Base-by-base conservation (phyloP, 2,329 filamentous ascomycete genomes). In the Arthroderma uncinatum region DNA sequence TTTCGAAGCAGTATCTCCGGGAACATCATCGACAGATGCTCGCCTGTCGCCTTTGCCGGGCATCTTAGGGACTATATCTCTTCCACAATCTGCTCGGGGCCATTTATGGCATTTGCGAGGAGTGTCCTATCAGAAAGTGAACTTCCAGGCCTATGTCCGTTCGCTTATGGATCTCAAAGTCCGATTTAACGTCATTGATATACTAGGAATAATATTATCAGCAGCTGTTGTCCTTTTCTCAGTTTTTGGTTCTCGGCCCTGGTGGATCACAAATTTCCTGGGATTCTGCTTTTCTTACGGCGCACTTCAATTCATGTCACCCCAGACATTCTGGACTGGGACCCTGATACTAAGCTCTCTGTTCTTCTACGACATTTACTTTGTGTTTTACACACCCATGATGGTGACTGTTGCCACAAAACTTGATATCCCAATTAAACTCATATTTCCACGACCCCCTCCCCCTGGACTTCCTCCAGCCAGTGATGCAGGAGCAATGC, bases 291-390 rank as follows among this genome's bases (percentile, higher is more conserved):
- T 95, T 73, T 91, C 86, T 62, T 96, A 97, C 66, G 81, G 82
- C 6, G 83, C 87, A 2, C 79, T 96, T 57, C 82, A 92, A 64
- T 74, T 95, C 55, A 82, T 97, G 75, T 95, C 90, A 0, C 90
- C 91, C 0, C 95, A 90, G 0, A 92, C 89, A 0, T 95, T 96
- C 67, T 74, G 80, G 56, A 95, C 88, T 0, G 89, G 89, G 0
- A 86, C 85, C 5, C 71, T 91, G 44, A 83, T 97, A 8, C 77
- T 97, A 1, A 74, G 78, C 8, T 88, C 86, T 0, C 77, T 97
- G 0, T 97, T 97, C 74, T 82, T 95, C 66, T 98, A 98, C 67
- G 92, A 98, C 68, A 92, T 98, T 53, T 84, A 93, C 70, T 78
- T 80, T 61, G 78, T 79, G 21, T 80, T 79, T 62, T 80, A 75